Percentiles rank a stretch among this genome's conserved stretches.
Conservation (phyloP, 2,329 filamentous ascomycete species). For the Lanzia echinophila region DNA sequence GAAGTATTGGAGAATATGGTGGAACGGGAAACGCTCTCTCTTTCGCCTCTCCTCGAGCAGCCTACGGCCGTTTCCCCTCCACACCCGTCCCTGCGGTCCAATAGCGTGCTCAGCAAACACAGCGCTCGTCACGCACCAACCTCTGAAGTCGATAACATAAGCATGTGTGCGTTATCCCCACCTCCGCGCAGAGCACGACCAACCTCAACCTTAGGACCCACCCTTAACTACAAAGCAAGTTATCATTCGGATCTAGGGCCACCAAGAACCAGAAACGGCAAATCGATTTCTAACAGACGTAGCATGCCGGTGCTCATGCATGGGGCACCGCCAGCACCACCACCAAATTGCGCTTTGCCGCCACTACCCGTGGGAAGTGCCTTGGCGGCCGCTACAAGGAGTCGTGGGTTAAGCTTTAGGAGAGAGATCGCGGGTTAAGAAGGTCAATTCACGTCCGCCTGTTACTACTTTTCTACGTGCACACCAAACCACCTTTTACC, state of each 20-base stretch:
- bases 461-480: no score
- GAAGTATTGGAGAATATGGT: no score
- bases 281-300: constrained; percentile 16
- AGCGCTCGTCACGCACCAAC: neutral
- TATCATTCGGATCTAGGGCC: neutral
- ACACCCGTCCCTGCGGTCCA: neutral
- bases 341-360: constrained; percentile 28
- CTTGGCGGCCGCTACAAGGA: neutral
- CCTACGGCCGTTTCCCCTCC: neutral
- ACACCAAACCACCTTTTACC: no score
- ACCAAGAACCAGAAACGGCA: constrained; percentile 6
- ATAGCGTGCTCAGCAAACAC: neutral
- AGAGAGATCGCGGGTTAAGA: neutral
- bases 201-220: constrained; percentile 1
- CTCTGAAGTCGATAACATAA: neutral
- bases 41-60: neutral
- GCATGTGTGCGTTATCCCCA: neutral
- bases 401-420: neutral
- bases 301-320: constrained; percentile 25
- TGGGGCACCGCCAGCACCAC: constrained; percentile 29
- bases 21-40: neutral
- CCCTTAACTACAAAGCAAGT: neutral
- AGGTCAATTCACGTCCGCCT: no score
- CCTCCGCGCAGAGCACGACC: neutral
- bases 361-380: constrained; percentile 22